Percentiles rank a stretch among this genome's conserved stretches.
phyloP scores from a whole-genome alignment of 129 eudicot species.

The Saussurea involucrata region DNA sequence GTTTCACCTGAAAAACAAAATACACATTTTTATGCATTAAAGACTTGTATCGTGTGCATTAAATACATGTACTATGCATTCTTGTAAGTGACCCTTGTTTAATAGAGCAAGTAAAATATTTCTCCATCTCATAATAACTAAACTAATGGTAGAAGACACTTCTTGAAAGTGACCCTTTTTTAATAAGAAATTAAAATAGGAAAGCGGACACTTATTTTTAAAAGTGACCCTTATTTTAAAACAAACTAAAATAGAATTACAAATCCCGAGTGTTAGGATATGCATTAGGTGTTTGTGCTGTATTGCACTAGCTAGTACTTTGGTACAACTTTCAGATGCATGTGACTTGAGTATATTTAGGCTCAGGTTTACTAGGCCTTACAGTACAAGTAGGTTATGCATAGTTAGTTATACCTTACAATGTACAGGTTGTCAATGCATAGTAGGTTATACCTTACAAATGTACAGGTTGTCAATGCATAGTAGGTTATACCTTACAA shows the following conservation, averaged over 20 bases:
- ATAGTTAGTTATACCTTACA: neutral
- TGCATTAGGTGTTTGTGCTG: neutral
- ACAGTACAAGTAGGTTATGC: neutral
- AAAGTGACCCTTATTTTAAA: no score
- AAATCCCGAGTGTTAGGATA: neutral
- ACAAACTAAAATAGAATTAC: neutral
- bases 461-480: neutral
- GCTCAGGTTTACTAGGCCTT: neutral
- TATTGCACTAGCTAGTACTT: neutral
- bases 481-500: neutral
- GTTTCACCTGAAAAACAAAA: conserved; percentile 54
- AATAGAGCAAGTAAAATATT: no score
- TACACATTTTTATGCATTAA: neutral
- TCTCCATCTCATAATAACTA: no score
- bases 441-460: neutral
- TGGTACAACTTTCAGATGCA: neutral
- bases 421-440: neutral
- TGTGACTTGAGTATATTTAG: neutral
- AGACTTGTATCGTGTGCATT: neutral
- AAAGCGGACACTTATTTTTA: no score
- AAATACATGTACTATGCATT: no score
- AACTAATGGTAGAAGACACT: no score
- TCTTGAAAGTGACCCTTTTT: no score
- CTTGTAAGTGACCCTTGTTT: no score
- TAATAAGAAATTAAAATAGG: no score